Evolutionary conservation across 108 stramenopile species (phyloP).

Genomic region (Cyclotella cryptica): DNA sequence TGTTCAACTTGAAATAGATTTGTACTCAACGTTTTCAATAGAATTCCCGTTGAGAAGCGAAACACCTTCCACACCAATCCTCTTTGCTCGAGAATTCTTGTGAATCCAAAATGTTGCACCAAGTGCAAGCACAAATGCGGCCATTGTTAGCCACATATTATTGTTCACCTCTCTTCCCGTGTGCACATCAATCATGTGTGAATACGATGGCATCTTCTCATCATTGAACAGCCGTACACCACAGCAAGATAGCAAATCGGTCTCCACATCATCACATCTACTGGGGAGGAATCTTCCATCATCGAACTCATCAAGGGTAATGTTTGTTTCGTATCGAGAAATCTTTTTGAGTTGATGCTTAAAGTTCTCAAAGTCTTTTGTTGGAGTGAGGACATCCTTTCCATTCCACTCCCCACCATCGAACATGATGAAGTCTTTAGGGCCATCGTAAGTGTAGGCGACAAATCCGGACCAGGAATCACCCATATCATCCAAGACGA

Average conservation of each 20-base stretch:
- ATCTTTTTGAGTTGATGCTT: slow-evolving; percentile 28
- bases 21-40: neutral
- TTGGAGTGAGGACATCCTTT: slow-evolving; percentile 29
- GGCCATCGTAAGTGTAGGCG: slow-evolving; percentile 74
- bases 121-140: neutral
- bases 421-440: slow-evolving; percentile 56
- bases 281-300: slow-evolving; percentile 5
- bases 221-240: slow-evolving; percentile 30
- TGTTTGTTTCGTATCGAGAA: neutral
- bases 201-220: slow-evolving; percentile 31
- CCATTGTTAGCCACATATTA: slow-evolving; percentile 5
- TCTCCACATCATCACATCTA: slow-evolving; percentile 23
- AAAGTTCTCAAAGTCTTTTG: slow-evolving; percentile 58
- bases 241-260: slow-evolving; percentile 35
- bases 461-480: slow-evolving; percentile 64
- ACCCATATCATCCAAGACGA: slow-evolving; percentile 56
- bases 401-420: slow-evolving; percentile 61
- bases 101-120: slow-evolving; percentile 2
- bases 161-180: slow-evolving; percentile 1
- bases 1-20: neutral
- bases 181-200: slow-evolving; percentile 1
- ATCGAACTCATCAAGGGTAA: neutral
- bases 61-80: neutral
- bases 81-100: neutral
- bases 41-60: slow-evolving; percentile 6